Base-by-base conservation (phyloP, 768 basidiomycete species). In the Rhizopogon vinicolor region DNA sequence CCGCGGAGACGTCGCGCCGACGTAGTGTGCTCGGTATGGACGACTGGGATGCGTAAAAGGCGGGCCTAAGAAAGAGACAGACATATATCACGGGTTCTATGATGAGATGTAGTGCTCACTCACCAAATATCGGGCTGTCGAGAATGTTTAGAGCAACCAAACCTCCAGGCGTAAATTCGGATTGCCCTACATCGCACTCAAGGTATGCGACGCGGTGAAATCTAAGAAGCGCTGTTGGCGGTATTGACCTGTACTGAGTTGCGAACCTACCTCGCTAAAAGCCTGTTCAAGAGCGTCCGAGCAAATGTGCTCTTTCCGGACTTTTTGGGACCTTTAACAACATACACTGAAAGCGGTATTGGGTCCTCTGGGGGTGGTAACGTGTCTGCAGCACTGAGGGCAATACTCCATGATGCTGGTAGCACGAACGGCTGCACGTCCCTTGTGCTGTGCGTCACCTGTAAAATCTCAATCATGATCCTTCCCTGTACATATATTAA, bases 141-240 rank as follows among this genome's bases (percentile, higher is more conserved):
- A 97, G 60, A 1, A 96, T 60, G 66, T 85, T 87, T 29, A 99
- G 71, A 0, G 91, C 81, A 12, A 97, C 88, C 72, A 91, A 80
- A 0, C 94, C 96, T 0, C 85, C 86, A 1, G 91, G 87, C 1
- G 89, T 87, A 65, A 98, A 96, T 69, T 98, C 95, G 3, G 93
- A 89, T 70, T 99, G 96, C 16, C 96, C 96, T 3, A 91, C 62
- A 70, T 99, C 96, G 56, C 90, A 91, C 66, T 98, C 96, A 7
- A 99, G 78, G 67, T 83, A 97, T 0, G 93, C 95, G 3, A 98
- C 92, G n/a, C 78, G 78, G 22, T 77, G 75, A 72, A 91, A 91
- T 29, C 89, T 92, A 35, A 37, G 22, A 41, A 35, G 12, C 39
- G 28, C 14, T 12, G 22, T 48, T 49, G 56, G 44, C n/a, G 52